Evolutionary conservation across 441 rosid genomes (phyloP), one percentile per base, ranked within the genome.

Genomic region (Populus tomentosa): DNA sequence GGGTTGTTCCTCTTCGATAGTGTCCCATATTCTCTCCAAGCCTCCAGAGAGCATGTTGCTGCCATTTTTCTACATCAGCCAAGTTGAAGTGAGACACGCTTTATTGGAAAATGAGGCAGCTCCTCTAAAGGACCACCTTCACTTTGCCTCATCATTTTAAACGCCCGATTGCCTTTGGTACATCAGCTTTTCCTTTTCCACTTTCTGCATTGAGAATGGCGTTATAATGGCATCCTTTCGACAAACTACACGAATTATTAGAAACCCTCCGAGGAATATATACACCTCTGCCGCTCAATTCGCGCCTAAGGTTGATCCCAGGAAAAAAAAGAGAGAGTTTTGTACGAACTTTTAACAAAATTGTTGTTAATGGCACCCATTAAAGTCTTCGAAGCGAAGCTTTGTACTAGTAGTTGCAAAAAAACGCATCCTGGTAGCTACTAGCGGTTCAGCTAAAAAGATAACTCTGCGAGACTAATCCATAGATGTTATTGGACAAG

Each of bases 121-220:
- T 40, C 11, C 46, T 13, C 7, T 36, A 42, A 53, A 69, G 79
- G 80, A 81, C 81, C 81, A 40, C 73, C 67, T 75, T 66, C 26
- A 10, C 78, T 76, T 73, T 40, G 26, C 59, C 72, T 26, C 30
- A 69, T 70, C 83, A 74, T 73, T 73, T 70, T 42, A 32, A 68
- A 4, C 40, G 14, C 23, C 42, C 56, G 3, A 56, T 69, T 59
- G 79, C 72, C 46, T 32, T 46, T 2, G 50, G 77, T 63, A 61
- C 79, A 33, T 69, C 42, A n/a, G 42, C 50, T 66, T 32, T 24
- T 40, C 35, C 23, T n/a, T 24, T 61, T 42, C 30, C 32, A 36
- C 35, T 71, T 71, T 53, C 65, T 46, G 74, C 74, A 4, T 16
- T 53, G 42, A 50, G 64, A 30, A 53, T 30, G 4, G 35, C 8